Evolutionary conservation across 768 basidiomycete species (phyloP), one percentile per base, ranked within the genome.

Genomic region (Hypholoma fasciculare): DNA sequence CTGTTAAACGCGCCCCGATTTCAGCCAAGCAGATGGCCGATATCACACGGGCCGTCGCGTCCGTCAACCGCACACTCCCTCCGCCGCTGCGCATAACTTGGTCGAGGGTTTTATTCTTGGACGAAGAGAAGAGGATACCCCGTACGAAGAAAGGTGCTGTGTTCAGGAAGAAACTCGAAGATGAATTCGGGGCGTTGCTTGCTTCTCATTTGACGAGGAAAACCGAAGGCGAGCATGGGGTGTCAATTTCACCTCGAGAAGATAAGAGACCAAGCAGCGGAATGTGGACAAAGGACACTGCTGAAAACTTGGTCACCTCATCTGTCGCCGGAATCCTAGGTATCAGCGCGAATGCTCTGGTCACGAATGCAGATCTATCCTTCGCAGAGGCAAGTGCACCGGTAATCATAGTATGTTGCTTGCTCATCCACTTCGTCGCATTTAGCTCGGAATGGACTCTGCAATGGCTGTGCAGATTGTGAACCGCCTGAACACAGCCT

Each of bases 371-470:
- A 4, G 55, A 63, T 16, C 54, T 62, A 14, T 60, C 68, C 8
- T 72, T 72, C 57, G 65, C 68, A 1, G 71, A 72, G 56, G 71
- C 68, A 27, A 34, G 58, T 48, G 27, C 16, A 49, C 46, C 44
- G 19, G 27, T 27, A n/a, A 11, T 14, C 26, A 20, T n/a, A 14
- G 16, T 46, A 4, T 8, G 13, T 7, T 49, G 12, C 38, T 38
- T 46, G 11, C 43, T 53, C 26, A n/a, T 36, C 51, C 3, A 34
- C 9, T 34, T 34, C 6, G 30, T 34, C 7, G 6, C 30, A 6
- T 34, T 34, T 20, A 72, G 71, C 50, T 72, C 36, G 71, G 71
- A 23, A 68, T 72, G 69, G 67, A 70, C 52, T 72, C 71, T 1
- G 46, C 62, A 27, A 68, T 68, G 59, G 71, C 71, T 7, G 55